Evolutionary conservation across 2,329 filamentous ascomycete genomes (phyloP), one percentile per base, ranked within the genome.

Genomic region (Samsoniella hepiali): DNA sequence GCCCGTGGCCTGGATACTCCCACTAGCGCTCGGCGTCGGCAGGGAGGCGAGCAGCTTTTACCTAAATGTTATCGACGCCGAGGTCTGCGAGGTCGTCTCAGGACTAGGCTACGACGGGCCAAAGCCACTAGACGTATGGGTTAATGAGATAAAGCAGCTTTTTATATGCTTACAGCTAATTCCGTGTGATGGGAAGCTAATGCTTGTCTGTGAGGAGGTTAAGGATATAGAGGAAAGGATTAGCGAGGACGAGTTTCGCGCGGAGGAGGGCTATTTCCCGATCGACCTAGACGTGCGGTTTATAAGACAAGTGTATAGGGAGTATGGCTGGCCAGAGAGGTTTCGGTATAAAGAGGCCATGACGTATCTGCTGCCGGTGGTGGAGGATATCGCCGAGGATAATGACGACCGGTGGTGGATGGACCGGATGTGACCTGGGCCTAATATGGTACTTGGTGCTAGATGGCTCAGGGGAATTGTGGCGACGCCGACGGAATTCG

Each of bases 291-390:
- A 68, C 31, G 44, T 65, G 27, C 65, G 65, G 56, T 67, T 68
- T 29, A 63, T 65, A 1, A 62, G 63, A 36, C 67, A 68, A 9
- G 68, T 76, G 31, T 76, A 73, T 58, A 68, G 69, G 10, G 66
- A 69, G 34, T 68, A 76, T 57, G 70, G 73, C 27, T 76, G 73
- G 74, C 74, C 72, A 8, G 62, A 73, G 47, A 58, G 69, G 36
- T 76, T 74, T 64, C 67, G 67, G 36, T 73, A 71, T 65, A 62
- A 67, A 49, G 71, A 74, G 47, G 66, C 66, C 27, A 60, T 47
- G 29, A 29, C 54, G 38, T 62, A 62, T 62, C 49, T 61, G 10
- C 38, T 53, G 15, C 49, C 58, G 27, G 22, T 61, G 58, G 9
- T 61, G 9, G 49, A 54, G 11, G 58, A 51, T 40, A 32, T 60